phyloP scores from a whole-genome alignment of 2,329 filamentous ascomycete species.

The Biscogniauxia sp. region DNA sequence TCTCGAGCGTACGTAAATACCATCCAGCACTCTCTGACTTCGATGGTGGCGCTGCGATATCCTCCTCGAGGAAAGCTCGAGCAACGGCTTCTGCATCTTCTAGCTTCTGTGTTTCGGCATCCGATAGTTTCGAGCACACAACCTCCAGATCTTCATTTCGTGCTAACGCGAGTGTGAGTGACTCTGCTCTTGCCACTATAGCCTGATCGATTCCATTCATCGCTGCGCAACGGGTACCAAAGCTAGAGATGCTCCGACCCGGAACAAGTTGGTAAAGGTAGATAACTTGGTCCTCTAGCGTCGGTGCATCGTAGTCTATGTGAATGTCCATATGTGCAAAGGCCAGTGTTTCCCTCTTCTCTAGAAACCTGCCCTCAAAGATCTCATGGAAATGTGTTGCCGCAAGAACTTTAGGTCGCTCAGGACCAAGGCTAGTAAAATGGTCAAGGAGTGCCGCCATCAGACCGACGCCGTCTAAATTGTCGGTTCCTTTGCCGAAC shows the following conservation, averaged over 20 bases:
- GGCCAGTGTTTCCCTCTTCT: constrained; percentile 45
- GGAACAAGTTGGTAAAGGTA: constrained; percentile 69
- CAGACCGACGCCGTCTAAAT: constrained; percentile 57
- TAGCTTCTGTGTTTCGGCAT: constrained; percentile 63
- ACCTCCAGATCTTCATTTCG: constrained; percentile 74
- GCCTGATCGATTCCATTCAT: constrained; percentile 76
- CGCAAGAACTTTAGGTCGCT: constrained; percentile 56
- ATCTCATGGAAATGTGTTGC: constrained; percentile 70
- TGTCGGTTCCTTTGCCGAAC: constrained; percentile 68
- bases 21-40: constrained; percentile 10
- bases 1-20: constrained; percentile 27
- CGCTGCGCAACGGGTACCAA: constrained; percentile 80
- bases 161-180: constrained; percentile 65
- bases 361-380: constrained; percentile 62
- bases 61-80: constrained; percentile 53
- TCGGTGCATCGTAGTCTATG: constrained; percentile 50
- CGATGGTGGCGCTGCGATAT: constrained; percentile 31
- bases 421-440: constrained; percentile 45
- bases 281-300: constrained; percentile 61
- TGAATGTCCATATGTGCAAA: constrained; percentile 73
- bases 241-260: constrained; percentile 76
- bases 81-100: constrained; percentile 62
- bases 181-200: constrained; percentile 73
- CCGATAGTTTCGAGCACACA: constrained; percentile 66
- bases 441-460: constrained; percentile 57